phyloP scores from a whole-genome alignment of 2,329 filamentous ascomycete species.

The Fusarium verticillioides region DNA sequence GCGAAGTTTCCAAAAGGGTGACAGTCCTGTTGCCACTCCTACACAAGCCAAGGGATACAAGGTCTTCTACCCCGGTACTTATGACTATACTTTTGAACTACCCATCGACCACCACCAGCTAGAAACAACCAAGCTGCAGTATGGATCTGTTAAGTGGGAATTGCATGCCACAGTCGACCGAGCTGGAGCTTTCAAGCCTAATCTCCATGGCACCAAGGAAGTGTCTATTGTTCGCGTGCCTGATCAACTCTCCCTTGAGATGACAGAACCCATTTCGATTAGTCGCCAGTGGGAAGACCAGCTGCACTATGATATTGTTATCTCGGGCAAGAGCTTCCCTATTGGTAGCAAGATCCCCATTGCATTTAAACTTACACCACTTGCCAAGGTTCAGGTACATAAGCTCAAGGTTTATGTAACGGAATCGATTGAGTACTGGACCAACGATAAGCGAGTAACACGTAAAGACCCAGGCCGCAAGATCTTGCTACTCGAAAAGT shows the following conservation, averaged over 20 bases:
- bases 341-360: conserved; percentile 89
- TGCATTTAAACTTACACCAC: conserved; percentile 90
- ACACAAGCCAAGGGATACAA: conserved; percentile 79
- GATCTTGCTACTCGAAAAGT: conserved; percentile 87
- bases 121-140: conserved; percentile 88
- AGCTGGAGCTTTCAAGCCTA: conserved; percentile 89
- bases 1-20: conserved; percentile 85
- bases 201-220: conserved; percentile 84
- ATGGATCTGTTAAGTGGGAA: conserved; percentile 89
- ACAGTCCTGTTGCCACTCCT: conserved; percentile 71
- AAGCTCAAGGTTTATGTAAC: conserved; percentile 92
- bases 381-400: conserved; percentile 94
- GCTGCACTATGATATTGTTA: conserved; percentile 94
- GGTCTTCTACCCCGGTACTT: conserved; percentile 79
- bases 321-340: conserved; percentile 94
- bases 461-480: conserved; percentile 86
- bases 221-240: conserved; percentile 86
- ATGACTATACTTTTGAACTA: conserved; percentile 82
- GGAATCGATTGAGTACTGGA: conserved; percentile 92
- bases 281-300: conserved; percentile 95
- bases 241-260: conserved; percentile 87
- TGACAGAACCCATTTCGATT: conserved; percentile 93
- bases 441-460: conserved; percentile 84
- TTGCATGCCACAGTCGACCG: conserved; percentile 87
- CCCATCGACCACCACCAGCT: conserved; percentile 89